These are phyloP conservation scores for Esteya vermicola DNA, from an alignment of 2,329 filamentous ascomycete species.

Conservation along the genomic window DNA sequence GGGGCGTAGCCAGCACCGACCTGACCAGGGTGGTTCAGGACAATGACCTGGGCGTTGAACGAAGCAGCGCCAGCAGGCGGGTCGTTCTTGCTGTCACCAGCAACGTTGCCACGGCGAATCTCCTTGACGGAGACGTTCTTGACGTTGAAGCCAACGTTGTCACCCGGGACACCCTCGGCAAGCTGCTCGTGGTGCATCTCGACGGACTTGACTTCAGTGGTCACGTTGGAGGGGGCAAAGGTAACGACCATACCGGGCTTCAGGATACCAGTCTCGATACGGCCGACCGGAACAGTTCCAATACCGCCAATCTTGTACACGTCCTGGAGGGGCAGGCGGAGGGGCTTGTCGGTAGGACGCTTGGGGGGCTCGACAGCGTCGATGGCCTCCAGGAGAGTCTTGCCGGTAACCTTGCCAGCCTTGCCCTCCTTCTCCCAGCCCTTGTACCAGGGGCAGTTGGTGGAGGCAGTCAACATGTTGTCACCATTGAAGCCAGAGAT, in stretches of 20 bases:
- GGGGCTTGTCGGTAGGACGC: constrained; percentile 97
- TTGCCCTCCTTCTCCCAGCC: constrained; percentile 99
- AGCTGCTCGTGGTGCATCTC: constrained; percentile 99
- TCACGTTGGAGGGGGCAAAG: constrained; percentile 96
- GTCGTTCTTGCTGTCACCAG: constrained; percentile 99
- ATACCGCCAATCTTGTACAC: constrained; percentile 99
- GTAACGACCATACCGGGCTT: constrained; percentile 89
- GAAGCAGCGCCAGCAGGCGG: constrained; percentile 76
- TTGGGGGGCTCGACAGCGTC: constrained; percentile 85
- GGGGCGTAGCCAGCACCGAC: constrained; percentile 98
- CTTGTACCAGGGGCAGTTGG: constrained; percentile 99
- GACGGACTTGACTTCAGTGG: constrained; percentile 99
- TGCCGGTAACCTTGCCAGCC: constrained; percentile 70
- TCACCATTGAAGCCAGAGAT: constrained; percentile 99
- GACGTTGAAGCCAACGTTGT: constrained; percentile 99
- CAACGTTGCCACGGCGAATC: constrained; percentile 99
- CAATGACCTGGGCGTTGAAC: constrained; percentile 99
- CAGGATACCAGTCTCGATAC: constrained; percentile 99
- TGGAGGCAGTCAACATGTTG: constrained; percentile 89
- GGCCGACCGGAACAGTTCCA: constrained; percentile 98
- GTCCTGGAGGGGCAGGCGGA: constrained; percentile 99
- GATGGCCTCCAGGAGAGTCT: constrained; percentile 98
- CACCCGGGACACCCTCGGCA: constrained; percentile 83
- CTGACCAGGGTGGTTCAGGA: constrained; percentile 99
- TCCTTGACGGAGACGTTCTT: constrained; percentile 99